Percentiles rank a stretch among this genome's conserved stretches.
Evolutionary conservation across 176 grass and related monocot species (phyloP).

Genomic region (Triticum monococcum): DNA sequence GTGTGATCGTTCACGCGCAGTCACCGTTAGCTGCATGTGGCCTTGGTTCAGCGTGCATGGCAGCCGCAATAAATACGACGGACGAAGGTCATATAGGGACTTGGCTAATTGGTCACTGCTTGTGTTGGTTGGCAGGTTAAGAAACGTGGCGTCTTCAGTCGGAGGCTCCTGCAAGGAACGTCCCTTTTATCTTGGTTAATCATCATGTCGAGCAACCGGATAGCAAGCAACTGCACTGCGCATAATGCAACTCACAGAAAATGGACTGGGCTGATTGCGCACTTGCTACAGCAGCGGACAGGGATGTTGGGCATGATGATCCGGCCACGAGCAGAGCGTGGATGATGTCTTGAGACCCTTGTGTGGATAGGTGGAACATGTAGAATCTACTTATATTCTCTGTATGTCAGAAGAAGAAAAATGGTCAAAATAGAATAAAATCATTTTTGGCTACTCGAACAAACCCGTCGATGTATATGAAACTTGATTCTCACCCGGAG

Average conservation of each 20-base stretch:
- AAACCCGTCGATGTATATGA: too few species aligned
- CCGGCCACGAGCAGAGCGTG: too few species aligned
- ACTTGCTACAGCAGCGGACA: neutral
- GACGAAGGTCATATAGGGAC: neutral
- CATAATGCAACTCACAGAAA: neutral
- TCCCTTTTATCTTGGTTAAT: neutral
- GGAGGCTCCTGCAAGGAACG: slow-evolving; percentile 22
- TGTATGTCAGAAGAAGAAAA: neutral
- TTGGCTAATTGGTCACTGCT: neutral
- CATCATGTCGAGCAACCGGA: neutral
- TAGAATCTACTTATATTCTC: too few species aligned
- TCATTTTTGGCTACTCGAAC: too few species aligned
- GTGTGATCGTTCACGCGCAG: neutral
- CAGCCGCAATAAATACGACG: neutral
- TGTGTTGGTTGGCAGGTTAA: slow-evolving; percentile 1
- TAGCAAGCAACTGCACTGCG: neutral
- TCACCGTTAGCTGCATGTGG: neutral
- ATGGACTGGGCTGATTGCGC: neutral
- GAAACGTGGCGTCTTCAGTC: neutral
- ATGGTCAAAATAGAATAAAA: too few species aligned
- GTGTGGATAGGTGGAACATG: too few species aligned
- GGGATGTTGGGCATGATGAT: neutral
- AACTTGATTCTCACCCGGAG: too few species aligned
- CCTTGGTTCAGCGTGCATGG: neutral
- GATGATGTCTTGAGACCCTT: too few species aligned